Percentiles rank a stretch among this genome's conserved stretches.
phyloP scores from a whole-genome alignment of 352 stramenopile species.

The Phytophthora palmivora region DNA sequence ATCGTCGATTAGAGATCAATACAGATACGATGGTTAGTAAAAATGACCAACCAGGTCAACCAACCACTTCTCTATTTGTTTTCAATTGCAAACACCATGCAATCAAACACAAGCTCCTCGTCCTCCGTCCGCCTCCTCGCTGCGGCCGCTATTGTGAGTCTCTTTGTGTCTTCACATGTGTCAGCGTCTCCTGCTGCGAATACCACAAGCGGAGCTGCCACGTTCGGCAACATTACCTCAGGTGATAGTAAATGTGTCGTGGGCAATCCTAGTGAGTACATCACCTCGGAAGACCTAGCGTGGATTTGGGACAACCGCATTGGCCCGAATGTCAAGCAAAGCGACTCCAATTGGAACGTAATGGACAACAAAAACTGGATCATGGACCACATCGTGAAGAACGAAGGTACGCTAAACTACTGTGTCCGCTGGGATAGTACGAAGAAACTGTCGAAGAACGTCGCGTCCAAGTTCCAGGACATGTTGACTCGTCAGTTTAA shows the following conservation, averaged over 20 bases:
- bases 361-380: not conserved
- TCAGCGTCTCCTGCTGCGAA: slow-evolving; percentile 2
- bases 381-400: slow-evolving; percentile 1
- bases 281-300: not conserved
- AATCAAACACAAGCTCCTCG: slow-evolving; percentile 7
- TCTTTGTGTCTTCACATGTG: too few relatives aligned
- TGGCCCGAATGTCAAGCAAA: too few relatives aligned
- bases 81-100: slow-evolving; percentile 12
- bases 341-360: too few relatives aligned
- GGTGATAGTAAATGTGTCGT: not conserved
- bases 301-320: slow-evolving; percentile 5
- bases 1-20: too few relatives aligned
- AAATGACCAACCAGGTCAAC: too few relatives aligned
- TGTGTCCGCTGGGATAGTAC: slow-evolving; percentile 10
- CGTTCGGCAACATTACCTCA: slow-evolving; percentile 2
- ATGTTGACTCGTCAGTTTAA: slow-evolving; percentile 10
- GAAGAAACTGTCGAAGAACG: not conserved
- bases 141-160: not conserved
- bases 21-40: too few relatives aligned
- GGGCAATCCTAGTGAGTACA: slow-evolving; percentile 1
- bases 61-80: slow-evolving; percentile 18
- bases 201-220: not conserved
- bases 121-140: not conserved
- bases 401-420: not conserved
- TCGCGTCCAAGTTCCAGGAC: not conserved